Conservation (phyloP, 73 alveolate genomes). For the Paramecium sonneborni region DNA sequence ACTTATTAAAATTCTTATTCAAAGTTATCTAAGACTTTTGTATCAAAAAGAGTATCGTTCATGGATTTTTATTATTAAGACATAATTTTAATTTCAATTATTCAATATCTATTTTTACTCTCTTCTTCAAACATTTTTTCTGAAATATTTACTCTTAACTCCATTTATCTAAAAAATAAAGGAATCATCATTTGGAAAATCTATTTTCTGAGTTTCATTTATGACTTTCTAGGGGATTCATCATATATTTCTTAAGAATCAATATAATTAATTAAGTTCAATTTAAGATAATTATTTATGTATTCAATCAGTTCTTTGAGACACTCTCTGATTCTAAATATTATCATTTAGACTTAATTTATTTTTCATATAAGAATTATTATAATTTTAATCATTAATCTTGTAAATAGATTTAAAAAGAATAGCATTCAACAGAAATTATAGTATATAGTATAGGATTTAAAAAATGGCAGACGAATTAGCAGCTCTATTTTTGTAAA, state of each 20-base stretch:
- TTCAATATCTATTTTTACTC: neutral
- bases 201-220: neutral
- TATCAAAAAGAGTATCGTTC: constrained; percentile 31
- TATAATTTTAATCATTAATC: constrained; percentile 71
- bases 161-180: neutral
- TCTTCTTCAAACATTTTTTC: neutral
- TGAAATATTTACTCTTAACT: neutral
- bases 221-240: constrained; percentile 27
- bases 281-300: neutral
- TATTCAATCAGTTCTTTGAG: neutral
- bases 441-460: constrained; percentile 41
- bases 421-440: constrained; percentile 48
- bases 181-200: constrained; percentile 30
- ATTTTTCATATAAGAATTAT: neutral
- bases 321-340: neutral
- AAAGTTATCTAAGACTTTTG: constrained; percentile 37
- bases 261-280: neutral
- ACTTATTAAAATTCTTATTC: constrained; percentile 11
- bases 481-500: too few relatives aligned
- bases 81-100: neutral
- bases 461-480: neutral
- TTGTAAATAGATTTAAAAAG: constrained; percentile 67
- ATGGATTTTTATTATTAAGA: constrained; percentile 32
- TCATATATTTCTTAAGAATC: neutral
- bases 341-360: neutral